phyloP scores from a whole-genome alignment of 257 asterid species.

The Handroanthus guayacan region DNA sequence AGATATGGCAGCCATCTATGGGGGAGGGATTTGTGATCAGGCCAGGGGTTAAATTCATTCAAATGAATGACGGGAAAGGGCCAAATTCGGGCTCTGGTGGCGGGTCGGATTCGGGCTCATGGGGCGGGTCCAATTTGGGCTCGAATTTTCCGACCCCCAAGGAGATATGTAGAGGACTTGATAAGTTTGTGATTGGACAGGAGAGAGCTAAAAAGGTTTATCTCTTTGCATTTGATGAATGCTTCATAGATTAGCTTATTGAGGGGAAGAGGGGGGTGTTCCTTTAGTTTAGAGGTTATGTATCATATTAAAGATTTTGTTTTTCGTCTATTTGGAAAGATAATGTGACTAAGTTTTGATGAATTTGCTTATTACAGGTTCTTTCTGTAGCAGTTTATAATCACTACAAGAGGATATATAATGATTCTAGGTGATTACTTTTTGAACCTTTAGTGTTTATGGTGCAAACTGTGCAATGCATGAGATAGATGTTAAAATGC shows the following conservation, averaged over 20 bases:
- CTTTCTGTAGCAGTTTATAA: conserved; percentile 98
- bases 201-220: conserved; percentile 94
- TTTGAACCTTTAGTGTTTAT: conserved; percentile 28
- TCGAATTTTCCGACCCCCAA: conserved; percentile 86
- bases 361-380: conserved; percentile 56
- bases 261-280: neutral
- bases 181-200: conserved; percentile 96
- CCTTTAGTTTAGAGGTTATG: conserved; percentile 1
- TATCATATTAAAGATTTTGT: conserved; percentile 14
- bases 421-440: conserved; percentile 84
- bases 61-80: conserved; percentile 58
- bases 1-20: conserved; percentile 96
- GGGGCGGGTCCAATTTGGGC: conserved; percentile 97
- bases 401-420: conserved; percentile 95
- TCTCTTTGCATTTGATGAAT: conserved; percentile 24
- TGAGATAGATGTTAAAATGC: conserved; percentile 9
- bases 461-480: conserved; percentile 1
- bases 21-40: conserved; percentile 79
- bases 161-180: conserved; percentile 95
- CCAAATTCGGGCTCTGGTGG: conserved; percentile 60
- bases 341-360: no score
- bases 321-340: conserved; percentile 16
- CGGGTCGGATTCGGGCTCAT: conserved; percentile 55
- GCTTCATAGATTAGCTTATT: neutral
- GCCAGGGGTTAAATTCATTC: conserved; percentile 73